These are phyloP conservation scores for Platismatia glauca DNA, from an alignment of 495 filamentous ascomycete species.

Conservation along the genomic window DNA sequence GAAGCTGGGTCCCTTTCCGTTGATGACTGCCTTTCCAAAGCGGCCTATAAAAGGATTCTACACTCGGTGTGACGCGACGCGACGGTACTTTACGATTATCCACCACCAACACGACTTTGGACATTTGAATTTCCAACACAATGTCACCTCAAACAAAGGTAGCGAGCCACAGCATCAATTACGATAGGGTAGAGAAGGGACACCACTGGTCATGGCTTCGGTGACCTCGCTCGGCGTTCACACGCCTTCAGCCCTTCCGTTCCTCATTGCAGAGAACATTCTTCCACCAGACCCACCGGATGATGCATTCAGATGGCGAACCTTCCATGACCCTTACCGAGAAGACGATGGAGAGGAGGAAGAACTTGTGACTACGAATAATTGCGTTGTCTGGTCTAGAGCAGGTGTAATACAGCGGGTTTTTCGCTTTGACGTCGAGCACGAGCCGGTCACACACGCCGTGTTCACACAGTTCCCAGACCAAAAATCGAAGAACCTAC, in stretches of 20 bases:
- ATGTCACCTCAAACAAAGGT: constrained; percentile 2
- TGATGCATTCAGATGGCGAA: constrained; percentile 67
- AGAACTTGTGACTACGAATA: constrained; percentile 75
- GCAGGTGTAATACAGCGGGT: constrained; percentile 77
- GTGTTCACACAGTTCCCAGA: constrained; percentile 67
- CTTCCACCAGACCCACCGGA: constrained; percentile 59
- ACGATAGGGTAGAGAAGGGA: constrained; percentile 2
- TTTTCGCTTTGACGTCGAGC: constrained; percentile 79
- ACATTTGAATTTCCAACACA: background rate
- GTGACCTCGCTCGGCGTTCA: constrained; percentile 83
- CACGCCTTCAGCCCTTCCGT: constrained; percentile 69
- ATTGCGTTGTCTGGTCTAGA: constrained; percentile 84
- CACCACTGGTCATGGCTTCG: constrained; percentile 57
- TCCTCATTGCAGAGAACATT: constrained; percentile 73
- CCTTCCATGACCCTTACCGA: constrained; percentile 31
- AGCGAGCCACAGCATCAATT: background rate
- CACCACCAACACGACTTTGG: background rate
- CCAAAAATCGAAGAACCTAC: background rate
- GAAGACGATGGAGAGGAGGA: constrained; percentile 53
- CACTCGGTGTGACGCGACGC: constrained; percentile 3
- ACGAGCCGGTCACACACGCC: constrained; percentile 74
- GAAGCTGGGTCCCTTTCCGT: too few relatives aligned
- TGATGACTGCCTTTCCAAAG: too few relatives aligned
- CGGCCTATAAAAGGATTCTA: too few relatives aligned
- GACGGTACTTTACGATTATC: too few relatives aligned